Base-by-base conservation (phyloP, 2,329 filamentous ascomycete species). In the Macrophomina tecta region DNA sequence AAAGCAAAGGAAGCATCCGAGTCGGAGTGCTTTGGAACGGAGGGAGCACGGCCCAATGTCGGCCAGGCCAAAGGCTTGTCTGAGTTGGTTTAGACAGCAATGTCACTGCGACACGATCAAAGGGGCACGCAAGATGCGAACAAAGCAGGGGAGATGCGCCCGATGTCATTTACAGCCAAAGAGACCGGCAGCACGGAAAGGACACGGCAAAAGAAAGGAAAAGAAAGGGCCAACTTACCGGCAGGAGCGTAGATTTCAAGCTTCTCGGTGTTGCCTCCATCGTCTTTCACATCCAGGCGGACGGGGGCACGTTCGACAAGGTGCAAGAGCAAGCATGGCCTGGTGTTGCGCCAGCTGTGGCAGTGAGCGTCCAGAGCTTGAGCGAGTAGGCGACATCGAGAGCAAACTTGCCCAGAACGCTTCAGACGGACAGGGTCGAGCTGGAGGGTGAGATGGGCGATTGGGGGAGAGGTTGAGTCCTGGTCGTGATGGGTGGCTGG, bases 31-130 rank as follows among this genome's bases (percentile, higher is more conserved):
- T 48, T 62, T 49, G 58, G 58, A 11, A 62, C 36, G 8, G 42
- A 23, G 8, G 48, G 58, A 5, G 40, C 58, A 11, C 32, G 9
- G 30, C 42, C 58, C 4, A 62, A 42, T 11, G 42, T 62, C 8
- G 58, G 45, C 58, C 58, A 62, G 30, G 58, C 42, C 18, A 34
- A 23, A 4, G 58, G 58, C 16, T 46, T 62, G 45, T 62, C 58
- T 62, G 30, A 30, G 6, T 4, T 16, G n/a, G 12, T 30, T 62
- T 30, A 62, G 42, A 62, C 23, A 18, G 42, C 42, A 30, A 18
- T 49, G 3, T 23, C 23, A 23, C 23, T 23, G 23, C 23, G 23
- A 3, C 23, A 1, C 23, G 23, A 23, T 23, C 23, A 23, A 23
- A 23, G 23, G 23, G 23, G 23, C 23, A 23, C 3, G 23, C 23